These are phyloP conservation scores for Gossypium rotundifolium DNA, from an alignment of 345 rosid species.

Conservation along the genomic window DNA sequence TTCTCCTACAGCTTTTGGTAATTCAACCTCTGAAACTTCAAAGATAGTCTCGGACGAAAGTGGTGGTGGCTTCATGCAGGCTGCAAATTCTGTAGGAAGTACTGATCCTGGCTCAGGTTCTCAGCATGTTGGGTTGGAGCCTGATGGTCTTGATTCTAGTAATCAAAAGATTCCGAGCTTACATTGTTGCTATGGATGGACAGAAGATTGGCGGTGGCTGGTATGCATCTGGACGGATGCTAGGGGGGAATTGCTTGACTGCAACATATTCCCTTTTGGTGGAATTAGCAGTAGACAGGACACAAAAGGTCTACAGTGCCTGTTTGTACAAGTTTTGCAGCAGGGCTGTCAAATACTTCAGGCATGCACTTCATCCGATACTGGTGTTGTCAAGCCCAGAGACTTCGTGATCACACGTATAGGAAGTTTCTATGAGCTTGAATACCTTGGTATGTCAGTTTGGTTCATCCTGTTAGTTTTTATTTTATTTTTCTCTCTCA, in stretches of 20 bases:
- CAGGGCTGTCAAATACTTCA: conserved; percentile 98
- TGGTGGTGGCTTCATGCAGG: conserved; percentile 53
- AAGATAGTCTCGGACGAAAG: conserved; percentile 59
- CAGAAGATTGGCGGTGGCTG: conserved; percentile 99
- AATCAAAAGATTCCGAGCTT: conserved; percentile 72
- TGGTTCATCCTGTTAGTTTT: background rate
- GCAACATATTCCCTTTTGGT: conserved; percentile 94
- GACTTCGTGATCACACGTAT: conserved; percentile 87
- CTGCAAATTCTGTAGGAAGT: conserved; percentile 50
- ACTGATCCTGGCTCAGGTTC: conserved; percentile 58
- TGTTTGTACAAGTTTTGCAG: conserved; percentile 91
- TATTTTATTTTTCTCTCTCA: background rate
- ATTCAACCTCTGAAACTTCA: conserved; percentile 51
- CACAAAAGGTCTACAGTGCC: conserved; percentile 96
- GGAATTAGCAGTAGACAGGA: conserved; percentile 99
- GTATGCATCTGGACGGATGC: conserved; percentile 99
- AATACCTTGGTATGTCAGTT: conserved; percentile 64
- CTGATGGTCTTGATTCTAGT: conserved; percentile 43
- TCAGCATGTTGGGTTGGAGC: conserved; percentile 62
- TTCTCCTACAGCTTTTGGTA: conserved; percentile 46
- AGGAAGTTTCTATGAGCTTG: conserved; percentile 94
- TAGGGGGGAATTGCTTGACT: conserved; percentile 96
- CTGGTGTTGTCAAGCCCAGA: conserved; percentile 71
- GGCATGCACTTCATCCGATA: conserved; percentile 76
- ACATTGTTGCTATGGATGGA: conserved; percentile 99